phyloP scores from a whole-genome alignment of 140 eudicot genomes.

The Erigeron philadelphicus region DNA sequence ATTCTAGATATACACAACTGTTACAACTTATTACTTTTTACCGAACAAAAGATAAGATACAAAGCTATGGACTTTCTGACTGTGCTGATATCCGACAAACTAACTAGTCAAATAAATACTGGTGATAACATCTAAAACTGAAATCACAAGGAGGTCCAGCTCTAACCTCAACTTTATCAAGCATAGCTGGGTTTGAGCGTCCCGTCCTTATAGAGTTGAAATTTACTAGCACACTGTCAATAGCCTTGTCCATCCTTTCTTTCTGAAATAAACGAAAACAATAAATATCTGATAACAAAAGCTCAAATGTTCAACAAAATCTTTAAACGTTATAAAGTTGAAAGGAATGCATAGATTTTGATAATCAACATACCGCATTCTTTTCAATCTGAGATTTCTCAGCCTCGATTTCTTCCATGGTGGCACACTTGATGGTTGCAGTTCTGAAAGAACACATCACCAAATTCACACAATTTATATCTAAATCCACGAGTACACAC shows the following conservation, averaged over 20 bases:
- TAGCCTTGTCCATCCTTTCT: slow-evolving; percentile 92
- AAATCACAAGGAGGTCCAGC: not conserved
- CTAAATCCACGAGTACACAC: slow-evolving; percentile 1
- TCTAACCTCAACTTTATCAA: slow-evolving; percentile 76
- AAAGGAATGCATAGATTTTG: not conserved
- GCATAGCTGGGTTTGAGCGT: slow-evolving; percentile 87
- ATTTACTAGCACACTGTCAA: slow-evolving; percentile 59
- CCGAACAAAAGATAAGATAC: too few species aligned
- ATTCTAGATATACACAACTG: too few species aligned
- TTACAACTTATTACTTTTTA: too few species aligned
- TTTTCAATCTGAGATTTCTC: slow-evolving; percentile 76
- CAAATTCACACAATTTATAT: slow-evolving; percentile 1
- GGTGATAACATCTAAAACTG: too few species aligned
- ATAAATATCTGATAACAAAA: not conserved
- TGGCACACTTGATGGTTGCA: slow-evolving; percentile 57
- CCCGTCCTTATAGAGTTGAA: slow-evolving; percentile 81
- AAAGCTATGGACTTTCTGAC: too few species aligned
- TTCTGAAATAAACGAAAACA: slow-evolving; percentile 40
- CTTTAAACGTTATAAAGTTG: not conserved
- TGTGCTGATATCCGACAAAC: too few species aligned
- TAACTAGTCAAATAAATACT: too few species aligned
- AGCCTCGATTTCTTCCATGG: slow-evolving; percentile 80
- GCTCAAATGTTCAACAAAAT: not conserved
- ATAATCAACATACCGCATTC: slow-evolving; percentile 48
- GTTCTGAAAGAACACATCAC: slow-evolving; percentile 33